Base-by-base conservation (phyloP, 345 rosid genomes). In the Corchorus olitorius region DNA sequence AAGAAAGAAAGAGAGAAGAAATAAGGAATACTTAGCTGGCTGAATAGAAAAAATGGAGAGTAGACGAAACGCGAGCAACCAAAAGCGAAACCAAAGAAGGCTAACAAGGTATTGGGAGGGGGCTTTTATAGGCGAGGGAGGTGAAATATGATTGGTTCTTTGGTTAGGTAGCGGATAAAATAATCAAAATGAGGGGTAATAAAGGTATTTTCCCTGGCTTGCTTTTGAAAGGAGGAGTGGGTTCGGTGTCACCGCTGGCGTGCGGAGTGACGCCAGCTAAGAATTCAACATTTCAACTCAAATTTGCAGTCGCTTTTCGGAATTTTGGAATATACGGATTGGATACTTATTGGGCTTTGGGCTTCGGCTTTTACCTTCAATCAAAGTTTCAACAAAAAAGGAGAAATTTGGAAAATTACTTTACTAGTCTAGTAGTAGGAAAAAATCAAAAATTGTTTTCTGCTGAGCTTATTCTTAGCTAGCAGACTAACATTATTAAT, bases 261-360 rank as follows among this genome's bases (percentile, higher is more conserved):
- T 83, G 64, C 65, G 43, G 34, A 6, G 41, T 85, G 86, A 85
- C 87, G 88, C 81, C 86, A 83, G 80, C 81, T 70, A 64, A 58
- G 22, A 49, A 10, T 43, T 20, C 41, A 27, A 27, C 0, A 15
- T 5, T 19, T 55, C 54, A 68, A 1, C 13, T n/a, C 20, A 19
- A 46, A 1, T 5, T 61, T 7, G 9, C 17, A 35, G 43, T 52
- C 19, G 0, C 9, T 73, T 41, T 27, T 70, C 5, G 45, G 15
- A 11, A 4, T 35, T 61, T 61, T 37, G 33, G 22, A 35, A 65
- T 61, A 19, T 33, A 22, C 65, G 41, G 2, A 22, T 1, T 61
- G 16, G 43, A 20, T 8, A 20, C 33, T 8, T 20, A 9, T 58
- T 8, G 15, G 58, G 58, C 58, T n/a, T n/a, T n/a, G n/a, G n/a